Conservation (phyloP, 2,329 filamentous ascomycete genomes). For the Trichoderma sp. region DNA sequence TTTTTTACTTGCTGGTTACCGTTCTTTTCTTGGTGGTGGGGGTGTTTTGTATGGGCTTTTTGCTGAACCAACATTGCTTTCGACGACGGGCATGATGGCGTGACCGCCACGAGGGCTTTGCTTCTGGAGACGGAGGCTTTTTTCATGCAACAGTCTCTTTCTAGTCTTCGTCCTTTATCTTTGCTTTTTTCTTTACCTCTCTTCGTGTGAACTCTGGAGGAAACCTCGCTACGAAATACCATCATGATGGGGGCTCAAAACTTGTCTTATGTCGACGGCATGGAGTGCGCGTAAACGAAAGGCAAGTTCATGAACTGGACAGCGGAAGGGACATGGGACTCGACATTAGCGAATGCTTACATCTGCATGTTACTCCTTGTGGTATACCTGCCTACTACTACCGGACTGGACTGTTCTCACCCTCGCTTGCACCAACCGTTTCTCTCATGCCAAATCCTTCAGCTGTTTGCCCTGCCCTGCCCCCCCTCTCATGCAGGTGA, state of each 20-base stretch:
- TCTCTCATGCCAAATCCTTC: conserved; percentile 9
- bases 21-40: not conserved
- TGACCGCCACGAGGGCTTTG: not conserved
- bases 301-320: not conserved
- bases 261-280: not conserved
- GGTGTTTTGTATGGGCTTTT: not conserved
- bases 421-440: conserved; percentile 1
- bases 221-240: not conserved
- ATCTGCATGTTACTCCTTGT: not conserved
- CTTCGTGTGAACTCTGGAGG: not conserved
- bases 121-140: not conserved
- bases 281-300: conserved; percentile 8
- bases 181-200: not conserved
- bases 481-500: conserved; percentile 16
- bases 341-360: conserved; percentile 13
- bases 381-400: not conserved
- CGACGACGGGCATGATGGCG: not conserved
- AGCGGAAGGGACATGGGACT: not conserved
- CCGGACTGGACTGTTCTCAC: not conserved
- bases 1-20: not conserved
- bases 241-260: not conserved
- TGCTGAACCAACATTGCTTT: not conserved
- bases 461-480: not conserved
- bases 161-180: not conserved
- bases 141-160: not conserved